phyloP scores from a whole-genome alignment of 768 basidiomycete species.

The Tulasnella sp. region DNA sequence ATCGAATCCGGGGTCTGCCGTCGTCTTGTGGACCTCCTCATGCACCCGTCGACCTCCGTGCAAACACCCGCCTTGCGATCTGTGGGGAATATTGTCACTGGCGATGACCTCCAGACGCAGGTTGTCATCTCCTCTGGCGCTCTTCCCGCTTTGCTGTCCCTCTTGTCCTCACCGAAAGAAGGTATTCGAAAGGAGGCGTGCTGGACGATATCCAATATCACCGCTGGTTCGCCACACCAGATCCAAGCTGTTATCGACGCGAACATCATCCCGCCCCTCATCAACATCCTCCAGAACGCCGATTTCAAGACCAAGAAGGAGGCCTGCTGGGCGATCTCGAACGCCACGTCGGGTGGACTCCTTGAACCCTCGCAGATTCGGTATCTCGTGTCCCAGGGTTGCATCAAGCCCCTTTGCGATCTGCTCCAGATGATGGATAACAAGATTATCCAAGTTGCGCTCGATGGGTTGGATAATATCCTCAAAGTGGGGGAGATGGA shows the following conservation, averaged over 20 bases:
- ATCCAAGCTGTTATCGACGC: constrained; percentile 97
- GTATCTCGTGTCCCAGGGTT: constrained; percentile 94
- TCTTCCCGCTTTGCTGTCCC: constrained; percentile 81
- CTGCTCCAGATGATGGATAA: constrained; percentile 97
- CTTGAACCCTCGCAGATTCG: constrained; percentile 89
- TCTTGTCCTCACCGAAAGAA: constrained; percentile 93
- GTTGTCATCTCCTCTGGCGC: constrained; percentile 98
- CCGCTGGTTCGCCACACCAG: constrained; percentile 91
- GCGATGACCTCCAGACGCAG: constrained; percentile 98
- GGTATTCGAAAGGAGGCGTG: constrained; percentile 99
- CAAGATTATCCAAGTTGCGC: constrained; percentile 97
- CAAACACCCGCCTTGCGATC: constrained; percentile 97
- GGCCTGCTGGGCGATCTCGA: constrained; percentile 99
- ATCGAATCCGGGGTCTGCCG: constrained; percentile 97
- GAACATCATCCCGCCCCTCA: constrained; percentile 93
- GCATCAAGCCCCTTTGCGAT: constrained; percentile 97
- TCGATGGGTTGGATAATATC: constrained; percentile 97
- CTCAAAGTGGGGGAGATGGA: constrained; percentile 96
- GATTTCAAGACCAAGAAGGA: constrained; percentile 99
- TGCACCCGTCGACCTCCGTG: constrained; percentile 74
- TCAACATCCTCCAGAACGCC: constrained; percentile 94
- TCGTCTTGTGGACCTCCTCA: constrained; percentile 90
- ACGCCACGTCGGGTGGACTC: constrained; percentile 89
- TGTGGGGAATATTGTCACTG: constrained; percentile 98
- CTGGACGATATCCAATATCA: constrained; percentile 99